Evolutionary conservation across 2,329 filamentous ascomycete genomes (phyloP).

Genomic region (Chalaropsis thielavioides): DNA sequence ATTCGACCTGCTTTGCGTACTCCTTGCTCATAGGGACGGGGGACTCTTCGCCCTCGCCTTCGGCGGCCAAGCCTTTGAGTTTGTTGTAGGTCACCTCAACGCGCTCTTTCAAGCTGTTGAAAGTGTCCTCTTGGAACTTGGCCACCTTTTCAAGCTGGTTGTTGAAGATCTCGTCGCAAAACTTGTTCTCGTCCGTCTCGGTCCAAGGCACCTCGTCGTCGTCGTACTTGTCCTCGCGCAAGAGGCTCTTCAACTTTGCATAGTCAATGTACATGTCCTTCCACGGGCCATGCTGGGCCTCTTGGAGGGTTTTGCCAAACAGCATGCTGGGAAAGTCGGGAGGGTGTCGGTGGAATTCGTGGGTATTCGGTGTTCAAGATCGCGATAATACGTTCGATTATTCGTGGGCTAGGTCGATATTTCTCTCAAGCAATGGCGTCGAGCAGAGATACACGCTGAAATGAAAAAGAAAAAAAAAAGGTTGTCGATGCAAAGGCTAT

Average conservation of each 20-base stretch:
- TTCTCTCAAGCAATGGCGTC: not conserved
- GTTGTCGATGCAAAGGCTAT: not conserved
- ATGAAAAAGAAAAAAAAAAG: not conserved
- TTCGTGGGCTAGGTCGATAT: not conserved
- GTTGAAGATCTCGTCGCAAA: conserved; percentile 91
- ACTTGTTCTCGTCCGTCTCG: conserved; percentile 80
- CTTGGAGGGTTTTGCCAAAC: conserved; percentile 77
- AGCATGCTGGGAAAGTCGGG: conserved; percentile 48
- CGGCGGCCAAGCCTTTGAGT: conserved; percentile 66
- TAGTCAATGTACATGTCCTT: conserved; percentile 93
- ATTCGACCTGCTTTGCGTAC: conserved; percentile 54
- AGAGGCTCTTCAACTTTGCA: conserved; percentile 72
- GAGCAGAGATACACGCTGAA: not conserved
- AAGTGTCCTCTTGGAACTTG: conserved; percentile 70
- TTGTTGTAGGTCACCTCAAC: conserved; percentile 47
- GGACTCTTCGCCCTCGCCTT: conserved; percentile 38
- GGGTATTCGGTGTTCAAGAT: not conserved
- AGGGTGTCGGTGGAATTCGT: not conserved
- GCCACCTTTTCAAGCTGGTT: conserved; percentile 91
- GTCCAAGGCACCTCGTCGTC: conserved; percentile 65
- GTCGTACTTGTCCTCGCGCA: conserved; percentile 57
- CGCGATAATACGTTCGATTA: not conserved
- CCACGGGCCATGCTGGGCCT: conserved; percentile 74
- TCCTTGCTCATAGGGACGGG: conserved; percentile 30
- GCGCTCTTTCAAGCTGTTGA: conserved; percentile 40